Evolutionary conservation across 345 rosid species (phyloP).

Genomic region (Odontarrhena argentea): DNA sequence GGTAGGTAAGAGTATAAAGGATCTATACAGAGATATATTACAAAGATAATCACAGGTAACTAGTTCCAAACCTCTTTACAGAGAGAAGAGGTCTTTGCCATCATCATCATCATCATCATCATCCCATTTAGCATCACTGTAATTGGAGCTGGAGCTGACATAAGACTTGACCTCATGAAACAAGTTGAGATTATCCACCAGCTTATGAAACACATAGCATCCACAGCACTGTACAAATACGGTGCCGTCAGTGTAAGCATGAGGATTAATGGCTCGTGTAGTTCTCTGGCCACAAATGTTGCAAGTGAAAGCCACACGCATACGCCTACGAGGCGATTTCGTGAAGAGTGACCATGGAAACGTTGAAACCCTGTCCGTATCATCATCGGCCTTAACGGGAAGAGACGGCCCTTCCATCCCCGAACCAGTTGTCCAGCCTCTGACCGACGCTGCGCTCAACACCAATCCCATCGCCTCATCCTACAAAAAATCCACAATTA

Average conservation of each 20-base stretch:
- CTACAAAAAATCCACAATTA: conserved; percentile 37
- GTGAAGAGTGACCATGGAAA: conserved; percentile 94
- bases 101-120: conserved; percentile 45
- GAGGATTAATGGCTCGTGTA: conserved; percentile 86
- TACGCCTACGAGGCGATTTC: conserved; percentile 84
- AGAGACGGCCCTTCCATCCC: conserved; percentile 92
- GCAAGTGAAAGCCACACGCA: conserved; percentile 96
- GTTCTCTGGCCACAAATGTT: conserved; percentile 90
- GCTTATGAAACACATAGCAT: conserved; percentile 89
- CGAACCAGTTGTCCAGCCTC: conserved; percentile 94
- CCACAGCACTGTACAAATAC: conserved; percentile 99
- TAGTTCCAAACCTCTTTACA: conserved; percentile 44
- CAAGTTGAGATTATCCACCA: conserved; percentile 90
- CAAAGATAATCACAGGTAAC: conserved; percentile 34
- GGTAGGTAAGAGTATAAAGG: neutral
- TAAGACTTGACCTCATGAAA: conserved; percentile 90
- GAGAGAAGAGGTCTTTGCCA: conserved; percentile 43
- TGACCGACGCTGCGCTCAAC: conserved; percentile 71
- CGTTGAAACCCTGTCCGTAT: conserved; percentile 64
- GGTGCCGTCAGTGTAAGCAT: conserved; percentile 91
- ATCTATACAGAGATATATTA: conserved; percentile 46
- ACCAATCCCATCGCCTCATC: conserved; percentile 93
- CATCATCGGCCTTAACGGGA: conserved; percentile 58
- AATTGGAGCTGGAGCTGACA: conserved; percentile 64
- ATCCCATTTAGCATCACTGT: conserved; percentile 58